These are phyloP conservation scores for Oryza australiensis DNA, from an alignment of 176 grass and related monocot genomes.

Conservation along the genomic window DNA sequence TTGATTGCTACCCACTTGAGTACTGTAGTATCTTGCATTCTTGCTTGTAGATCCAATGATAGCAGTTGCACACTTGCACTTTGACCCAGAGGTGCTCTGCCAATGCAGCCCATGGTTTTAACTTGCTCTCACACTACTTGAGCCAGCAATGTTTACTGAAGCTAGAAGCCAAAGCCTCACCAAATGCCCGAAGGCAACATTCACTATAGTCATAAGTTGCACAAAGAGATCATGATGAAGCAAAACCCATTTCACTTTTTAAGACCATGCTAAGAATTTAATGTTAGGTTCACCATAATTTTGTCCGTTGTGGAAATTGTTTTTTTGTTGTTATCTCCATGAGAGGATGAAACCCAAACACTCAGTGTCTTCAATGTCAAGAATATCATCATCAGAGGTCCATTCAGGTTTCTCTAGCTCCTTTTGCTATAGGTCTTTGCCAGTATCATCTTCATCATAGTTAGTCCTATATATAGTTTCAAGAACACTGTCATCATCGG, in stretches of 20 bases:
- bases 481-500: too few relatives aligned
- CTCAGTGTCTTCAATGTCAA: too few relatives aligned
- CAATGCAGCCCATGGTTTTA: background rate
- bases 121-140: background rate
- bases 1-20: slow-evolving; percentile 41
- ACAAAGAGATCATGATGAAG: background rate
- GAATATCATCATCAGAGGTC: too few relatives aligned
- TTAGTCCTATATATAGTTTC: too few relatives aligned
- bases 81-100: background rate
- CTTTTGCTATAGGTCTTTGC: too few relatives aligned
- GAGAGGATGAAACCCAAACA: background rate
- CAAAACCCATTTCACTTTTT: background rate
- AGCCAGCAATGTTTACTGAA: background rate
- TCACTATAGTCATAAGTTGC: background rate
- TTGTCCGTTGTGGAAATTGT: background rate
- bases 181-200: background rate
- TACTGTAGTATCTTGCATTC: slow-evolving; percentile 32
- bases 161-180: background rate
- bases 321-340: background rate
- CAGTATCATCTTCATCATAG: too few relatives aligned
- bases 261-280: background rate
- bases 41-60: slow-evolving; percentile 21
- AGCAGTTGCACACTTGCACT: background rate
- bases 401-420: too few relatives aligned
- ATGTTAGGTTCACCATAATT: background rate